Evolutionary conservation across 148 eudicot species (phyloP).

Genomic region (Tetragonia tetragonoides): DNA sequence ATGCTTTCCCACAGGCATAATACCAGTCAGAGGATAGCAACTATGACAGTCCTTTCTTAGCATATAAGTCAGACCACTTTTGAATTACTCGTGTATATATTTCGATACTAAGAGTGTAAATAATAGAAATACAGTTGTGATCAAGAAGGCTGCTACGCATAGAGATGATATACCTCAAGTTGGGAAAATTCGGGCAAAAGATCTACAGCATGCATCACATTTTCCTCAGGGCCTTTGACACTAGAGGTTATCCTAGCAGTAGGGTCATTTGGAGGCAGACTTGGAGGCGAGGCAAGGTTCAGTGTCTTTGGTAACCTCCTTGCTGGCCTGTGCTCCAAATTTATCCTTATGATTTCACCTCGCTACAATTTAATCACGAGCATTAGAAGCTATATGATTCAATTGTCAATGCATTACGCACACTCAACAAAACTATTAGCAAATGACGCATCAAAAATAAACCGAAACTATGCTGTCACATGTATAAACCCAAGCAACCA

Average conservation of each 20-base stretch:
- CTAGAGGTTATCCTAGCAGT: slow-evolving; percentile 56
- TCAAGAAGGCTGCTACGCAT: neutral
- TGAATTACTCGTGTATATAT: neutral
- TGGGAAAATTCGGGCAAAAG: slow-evolving; percentile 80
- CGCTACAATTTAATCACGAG: slow-evolving; percentile 42
- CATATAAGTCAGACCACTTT: too few relatives aligned
- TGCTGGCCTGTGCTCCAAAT: slow-evolving; percentile 85
- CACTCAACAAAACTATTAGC: neutral
- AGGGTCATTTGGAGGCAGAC: slow-evolving; percentile 96
- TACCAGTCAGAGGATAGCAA: neutral
- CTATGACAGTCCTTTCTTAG: neutral
- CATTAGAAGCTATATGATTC: neutral
- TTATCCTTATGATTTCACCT: slow-evolving; percentile 98
- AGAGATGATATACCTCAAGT: slow-evolving; percentile 59
- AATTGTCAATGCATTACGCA: neutral
- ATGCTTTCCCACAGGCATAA: neutral
- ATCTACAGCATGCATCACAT: slow-evolving; percentile 41
- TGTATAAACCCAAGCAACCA: neutral
- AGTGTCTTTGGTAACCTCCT: slow-evolving; percentile 64
- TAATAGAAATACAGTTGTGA: too few relatives aligned
- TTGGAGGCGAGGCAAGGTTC: slow-evolving; percentile 84
- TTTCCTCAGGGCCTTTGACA: slow-evolving; percentile 38
- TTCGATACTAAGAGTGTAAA: too few relatives aligned
- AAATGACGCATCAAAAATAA: neutral
- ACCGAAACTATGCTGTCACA: neutral